Evolutionary conservation across 164 flowering plant species (phyloP).

Genomic region (Tetrastigma voinierianum): DNA sequence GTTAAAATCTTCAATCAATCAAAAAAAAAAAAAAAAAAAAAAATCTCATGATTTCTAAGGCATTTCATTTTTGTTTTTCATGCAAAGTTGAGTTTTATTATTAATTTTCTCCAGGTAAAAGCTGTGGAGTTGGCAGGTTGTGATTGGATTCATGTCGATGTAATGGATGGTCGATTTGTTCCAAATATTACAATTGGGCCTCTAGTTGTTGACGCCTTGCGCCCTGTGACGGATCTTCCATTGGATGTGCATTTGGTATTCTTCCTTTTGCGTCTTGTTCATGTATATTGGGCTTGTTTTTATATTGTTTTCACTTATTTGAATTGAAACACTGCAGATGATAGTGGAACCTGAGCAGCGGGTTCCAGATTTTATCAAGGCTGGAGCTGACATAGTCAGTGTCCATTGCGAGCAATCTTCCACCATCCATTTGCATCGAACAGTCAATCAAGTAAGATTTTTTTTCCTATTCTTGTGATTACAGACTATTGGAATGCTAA

Average conservation of each 20-base stretch:
- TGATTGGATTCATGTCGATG: slow-evolving; percentile 99
- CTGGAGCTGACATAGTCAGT: slow-evolving; percentile 98
- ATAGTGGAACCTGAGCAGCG: slow-evolving; percentile 98
- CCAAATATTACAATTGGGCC: slow-evolving; percentile 99
- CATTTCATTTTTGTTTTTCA: too few species aligned
- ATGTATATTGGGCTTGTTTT: not conserved
- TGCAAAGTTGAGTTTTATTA: slow-evolving; percentile 5
- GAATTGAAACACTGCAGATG: slow-evolving; percentile 55
- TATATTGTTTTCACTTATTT: slow-evolving; percentile 14
- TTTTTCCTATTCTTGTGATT: not conserved
- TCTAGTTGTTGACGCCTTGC: slow-evolving; percentile 94
- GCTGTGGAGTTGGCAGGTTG: slow-evolving; percentile 98
- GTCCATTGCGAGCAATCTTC: slow-evolving; percentile 94
- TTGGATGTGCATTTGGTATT: slow-evolving; percentile 96
- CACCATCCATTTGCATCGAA: slow-evolving; percentile 95
- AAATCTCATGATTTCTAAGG: too few species aligned
- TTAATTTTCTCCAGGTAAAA: slow-evolving; percentile 65
- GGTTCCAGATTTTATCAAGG: slow-evolving; percentile 93
- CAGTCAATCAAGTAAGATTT: slow-evolving; percentile 67
- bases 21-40: too few species aligned
- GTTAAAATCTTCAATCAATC: too few species aligned
- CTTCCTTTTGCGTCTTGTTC: not conserved
- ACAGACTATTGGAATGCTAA: not conserved
- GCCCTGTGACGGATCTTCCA: slow-evolving; percentile 96
- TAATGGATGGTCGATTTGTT: slow-evolving; percentile 99